Conservation (phyloP, 2,329 filamentous ascomycete species). For the Claviceps monticola region DNA sequence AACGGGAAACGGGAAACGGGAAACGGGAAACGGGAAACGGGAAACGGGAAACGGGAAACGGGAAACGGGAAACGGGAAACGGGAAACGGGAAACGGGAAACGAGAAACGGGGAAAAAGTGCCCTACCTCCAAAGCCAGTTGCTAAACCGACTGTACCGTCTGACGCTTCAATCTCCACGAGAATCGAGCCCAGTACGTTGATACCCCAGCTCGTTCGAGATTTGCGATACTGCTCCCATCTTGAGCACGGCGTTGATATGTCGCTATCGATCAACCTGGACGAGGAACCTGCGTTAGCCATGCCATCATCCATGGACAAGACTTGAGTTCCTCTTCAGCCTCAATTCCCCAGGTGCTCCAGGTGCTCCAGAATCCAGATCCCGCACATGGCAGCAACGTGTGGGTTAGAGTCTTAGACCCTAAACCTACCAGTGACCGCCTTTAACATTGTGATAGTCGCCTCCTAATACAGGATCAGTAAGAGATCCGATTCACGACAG, state of each 20-base stretch:
- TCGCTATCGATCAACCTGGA: constrained; percentile 77
- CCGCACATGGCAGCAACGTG: too few species aligned
- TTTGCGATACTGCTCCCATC: constrained; percentile 75
- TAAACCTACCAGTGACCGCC: constrained; percentile 47
- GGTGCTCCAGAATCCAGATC: too few species aligned
- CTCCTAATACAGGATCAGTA: constrained; percentile 29
- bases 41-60: neutral
- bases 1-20: neutral
- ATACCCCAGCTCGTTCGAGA: constrained; percentile 91
- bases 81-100: neutral
- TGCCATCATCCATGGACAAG: neutral
- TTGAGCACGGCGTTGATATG: constrained; percentile 84
- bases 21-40: neutral
- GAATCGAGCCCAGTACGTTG: constrained; percentile 86
- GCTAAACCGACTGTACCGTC: constrained; percentile 92
- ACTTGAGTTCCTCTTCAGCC: too few species aligned
- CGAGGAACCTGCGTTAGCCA: neutral
- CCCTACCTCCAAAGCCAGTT: constrained; percentile 70
- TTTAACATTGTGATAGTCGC: constrained; percentile 88
- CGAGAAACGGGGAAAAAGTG: too few species aligned
- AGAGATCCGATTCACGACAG: neutral
- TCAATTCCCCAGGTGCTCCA: too few species aligned
- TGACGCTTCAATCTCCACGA: constrained; percentile 74
- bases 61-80: neutral
- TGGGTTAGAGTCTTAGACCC: too few species aligned